Base-by-base conservation (phyloP, 352 stramenopile species). In the Phytopythium vexans region DNA sequence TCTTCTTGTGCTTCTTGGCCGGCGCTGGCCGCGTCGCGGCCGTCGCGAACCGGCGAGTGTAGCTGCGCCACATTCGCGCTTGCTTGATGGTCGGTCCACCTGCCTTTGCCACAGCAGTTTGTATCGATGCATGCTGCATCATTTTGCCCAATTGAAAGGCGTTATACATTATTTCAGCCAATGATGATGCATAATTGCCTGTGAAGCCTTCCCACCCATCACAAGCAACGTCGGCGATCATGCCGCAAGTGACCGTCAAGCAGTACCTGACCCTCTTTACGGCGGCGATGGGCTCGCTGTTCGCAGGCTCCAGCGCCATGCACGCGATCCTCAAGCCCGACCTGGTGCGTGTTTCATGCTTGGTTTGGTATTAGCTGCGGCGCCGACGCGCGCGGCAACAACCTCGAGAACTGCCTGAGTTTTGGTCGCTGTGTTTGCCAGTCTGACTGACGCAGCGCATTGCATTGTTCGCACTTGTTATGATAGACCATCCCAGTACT, bases 291-390 rank as follows among this genome's bases (percentile, higher is more conserved):
- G 78, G 77, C 58, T 89, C 84, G 52, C 75, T 94, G 53, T 91
- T 94, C 56, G 82, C 84, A 6, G 84, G 84, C 34, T 94, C 84
- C 34, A 88, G 72, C 63, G 72, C 79, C 63, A 94, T 94, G 82
- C 84, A 94, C 62, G 70, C 68, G 9, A 67, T 94, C 34, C 76
- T 94, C 44, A 82, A 94, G 58, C 84, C 84, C 4, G 84, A 94
- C 39, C 60, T 94, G 41, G 82, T 92, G 67, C 45, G 77, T 71
- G 8, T 2, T 10, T 31, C 8, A 1, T 41, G 38, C 41, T 35
- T 14, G 21, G 21, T 27, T 27, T 2, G 21, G 21, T 2, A 27
- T 27, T 27, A 27, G 21, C 21, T 27, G 21, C 21, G 2, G 21
- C 21, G 2, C 21, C 21, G 21, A 27, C 21, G 21, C 21, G 21